Evolutionary conservation across 2,329 filamentous ascomycete genomes (phyloP), one percentile per base, ranked within the genome.

Genomic region (Ceratocystis ficicola): DNA sequence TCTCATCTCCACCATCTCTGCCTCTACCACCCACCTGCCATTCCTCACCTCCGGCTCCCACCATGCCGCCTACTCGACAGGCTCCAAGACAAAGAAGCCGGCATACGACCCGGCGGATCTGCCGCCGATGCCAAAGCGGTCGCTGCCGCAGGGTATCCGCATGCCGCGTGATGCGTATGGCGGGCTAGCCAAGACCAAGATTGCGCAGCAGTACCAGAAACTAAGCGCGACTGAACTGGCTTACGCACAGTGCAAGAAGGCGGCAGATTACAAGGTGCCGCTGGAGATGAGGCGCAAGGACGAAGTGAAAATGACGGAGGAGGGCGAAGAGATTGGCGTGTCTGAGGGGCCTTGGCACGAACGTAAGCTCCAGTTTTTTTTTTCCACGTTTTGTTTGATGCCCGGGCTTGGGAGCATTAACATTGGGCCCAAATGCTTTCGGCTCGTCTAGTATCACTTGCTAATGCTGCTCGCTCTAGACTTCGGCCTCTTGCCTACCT

Each of bases 261-360:
- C 88, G 69, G 91, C 88, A 59, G 83, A 86, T 68, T 96, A 96
- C 75, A 83, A 79, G 64, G 89, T 95, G 66, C 83, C 87, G 1
- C 81, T 87, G 69, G 80, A 84, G 65, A 78, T 83, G 63, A 80
- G 87, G 70, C 86, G 86, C 70, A 83, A 84, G 3, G 84, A 81
- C 0, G 80, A 83, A 61, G 82, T 94, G 64, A 83, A 85, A 32
- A 87, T 85, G 74, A 88, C 88, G 2, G 84, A 83, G 64, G 85
- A 87, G 41, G 92, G 90, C 7, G 89, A 95, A 74, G 90, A 97
- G 74, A 74, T 97, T 62, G 92, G 93, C 17, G 79, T 83, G 28
- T 86, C 86, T 2, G 79, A 81, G 28, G 86, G 87, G 12, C 87
- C 86, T 80, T 96, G 93, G 93, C 90, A 95, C 74, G 79, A 86